Conservation (phyloP, 257 asterid genomes). For the Echium plantagineum region DNA sequence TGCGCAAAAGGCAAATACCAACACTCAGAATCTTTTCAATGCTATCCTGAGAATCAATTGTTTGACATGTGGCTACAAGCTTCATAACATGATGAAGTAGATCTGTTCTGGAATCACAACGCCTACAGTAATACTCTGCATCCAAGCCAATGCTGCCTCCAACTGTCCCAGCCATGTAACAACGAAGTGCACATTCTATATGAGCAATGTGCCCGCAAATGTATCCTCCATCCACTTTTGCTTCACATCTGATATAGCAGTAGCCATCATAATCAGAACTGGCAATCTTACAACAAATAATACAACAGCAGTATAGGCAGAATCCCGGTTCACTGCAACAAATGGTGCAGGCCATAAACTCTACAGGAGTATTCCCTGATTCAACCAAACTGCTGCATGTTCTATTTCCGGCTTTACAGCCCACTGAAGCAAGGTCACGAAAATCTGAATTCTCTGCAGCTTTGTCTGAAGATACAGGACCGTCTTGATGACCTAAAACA, state of each 20-base stretch:
- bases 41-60: conserved; percentile 32
- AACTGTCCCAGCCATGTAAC: conserved; percentile 77
- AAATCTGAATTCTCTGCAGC: conserved; percentile 21
- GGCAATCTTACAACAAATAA: conserved; percentile 51
- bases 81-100: conserved; percentile 45
- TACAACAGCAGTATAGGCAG: conserved; percentile 85
- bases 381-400: conserved; percentile 48
- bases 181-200: conserved; percentile 62
- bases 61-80: conserved; percentile 37
- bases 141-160: conserved; percentile 79
- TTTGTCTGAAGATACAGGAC: conserved; percentile 11
- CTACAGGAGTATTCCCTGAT: conserved; percentile 22
- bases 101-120: conserved; percentile 77
- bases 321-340: conserved; percentile 72
- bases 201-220: conserved; percentile 80
- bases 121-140: conserved; percentile 76
- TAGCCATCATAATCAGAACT: conserved; percentile 26
- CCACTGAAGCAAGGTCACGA: conserved; percentile 13
- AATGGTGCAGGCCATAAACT: conserved; percentile 49
- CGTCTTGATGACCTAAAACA: conserved; percentile 13
- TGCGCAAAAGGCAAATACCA: conserved; percentile 42
- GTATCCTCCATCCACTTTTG: conserved; percentile 22
- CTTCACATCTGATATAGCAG: conserved; percentile 55
- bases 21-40: conserved; percentile 44
- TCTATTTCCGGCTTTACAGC: conserved; percentile 60